These are phyloP conservation scores for Exophiala mesophila DNA, from an alignment of 2,329 filamentous ascomycete genomes.

Conservation along the genomic window DNA sequence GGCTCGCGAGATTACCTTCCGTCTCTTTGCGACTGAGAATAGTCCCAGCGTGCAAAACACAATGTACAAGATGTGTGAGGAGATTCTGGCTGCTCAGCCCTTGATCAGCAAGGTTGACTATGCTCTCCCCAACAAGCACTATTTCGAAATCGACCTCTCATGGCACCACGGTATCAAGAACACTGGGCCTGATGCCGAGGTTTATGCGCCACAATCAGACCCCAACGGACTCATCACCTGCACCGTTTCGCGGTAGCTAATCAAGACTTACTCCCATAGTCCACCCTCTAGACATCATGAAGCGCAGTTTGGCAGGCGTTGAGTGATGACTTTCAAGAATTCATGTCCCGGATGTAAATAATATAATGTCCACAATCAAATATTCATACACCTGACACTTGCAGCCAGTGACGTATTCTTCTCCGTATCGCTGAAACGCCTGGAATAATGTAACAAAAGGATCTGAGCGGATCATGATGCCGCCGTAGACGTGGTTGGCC, in stretches of 20 bases:
- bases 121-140: slow-evolving; percentile 93
- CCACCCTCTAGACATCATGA: slow-evolving; percentile 1
- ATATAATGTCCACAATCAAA: slow-evolving; percentile 10
- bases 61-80: slow-evolving; percentile 97
- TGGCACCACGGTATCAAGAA: slow-evolving; percentile 97
- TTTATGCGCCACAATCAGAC: slow-evolving; percentile 86
- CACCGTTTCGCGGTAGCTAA: slow-evolving; percentile 55
- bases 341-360: slow-evolving; percentile 10
- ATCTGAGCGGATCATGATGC: neutral
- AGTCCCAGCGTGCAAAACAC: slow-evolving; percentile 93
- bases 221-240: slow-evolving; percentile 96
- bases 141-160: slow-evolving; percentile 93
- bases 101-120: slow-evolving; percentile 71
- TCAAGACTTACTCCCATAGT: slow-evolving; percentile 30
- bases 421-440: slow-evolving; percentile 9
- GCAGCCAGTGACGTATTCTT: neutral
- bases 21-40: slow-evolving; percentile 82
- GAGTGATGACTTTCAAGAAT: neutral
- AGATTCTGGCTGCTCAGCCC: slow-evolving; percentile 72
- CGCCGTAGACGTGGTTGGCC: neutral
- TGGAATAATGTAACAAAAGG: neutral
- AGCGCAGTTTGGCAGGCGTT: neutral
- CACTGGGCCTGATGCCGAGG: slow-evolving; percentile 89
- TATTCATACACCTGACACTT: slow-evolving; percentile 12
- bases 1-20: slow-evolving; percentile 80